Evolutionary conservation across 225 moss, liverwort and hornwort genomes (phyloP).

Genomic region (Bryum argenteum): DNA sequence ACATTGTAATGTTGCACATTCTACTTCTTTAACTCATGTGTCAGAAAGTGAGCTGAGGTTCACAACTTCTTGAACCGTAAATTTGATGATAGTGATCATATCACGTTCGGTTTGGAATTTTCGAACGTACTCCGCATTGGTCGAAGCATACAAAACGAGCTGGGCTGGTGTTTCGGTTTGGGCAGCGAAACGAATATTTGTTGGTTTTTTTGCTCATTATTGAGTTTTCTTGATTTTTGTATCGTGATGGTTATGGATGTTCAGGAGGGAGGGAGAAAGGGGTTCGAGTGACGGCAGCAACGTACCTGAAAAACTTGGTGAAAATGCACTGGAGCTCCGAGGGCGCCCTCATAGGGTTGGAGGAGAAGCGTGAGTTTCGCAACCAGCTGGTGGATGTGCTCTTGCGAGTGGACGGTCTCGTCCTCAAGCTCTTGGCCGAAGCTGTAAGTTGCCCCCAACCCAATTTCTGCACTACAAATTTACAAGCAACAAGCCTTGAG

Average conservation of each 20-base stretch:
- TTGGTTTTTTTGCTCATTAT: not conserved
- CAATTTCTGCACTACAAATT: not conserved
- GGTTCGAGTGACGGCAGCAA: conserved; percentile 78
- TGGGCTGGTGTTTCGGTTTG: no score
- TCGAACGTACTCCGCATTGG: no score
- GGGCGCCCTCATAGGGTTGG: conserved; percentile 43
- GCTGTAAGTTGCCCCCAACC: conserved; percentile 43
- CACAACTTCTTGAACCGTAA: no score
- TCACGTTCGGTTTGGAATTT: no score
- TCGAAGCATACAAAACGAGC: no score
- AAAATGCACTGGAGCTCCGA: conserved; percentile 70
- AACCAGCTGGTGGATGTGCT: conserved; percentile 78
- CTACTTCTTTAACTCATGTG: no score
- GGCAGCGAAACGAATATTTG: not conserved
- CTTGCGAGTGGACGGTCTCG: conserved; percentile 72
- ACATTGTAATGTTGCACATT: not conserved
- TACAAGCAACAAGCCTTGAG: no score
- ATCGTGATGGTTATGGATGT: not conserved
- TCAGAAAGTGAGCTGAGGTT: no score
- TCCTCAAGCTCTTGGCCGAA: conserved; percentile 83
- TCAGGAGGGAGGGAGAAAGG: conserved; percentile 68
- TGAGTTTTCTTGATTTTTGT: not conserved
- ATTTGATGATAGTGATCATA: no score
- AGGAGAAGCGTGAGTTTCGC: conserved; percentile 79
- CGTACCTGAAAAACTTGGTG: conserved; percentile 80